Percentiles rank a stretch among this genome's conserved stretches.
These are phyloP conservation scores for Aspergillus fructus DNA, from an alignment of 2,329 filamentous ascomycete species.

Conservation along the genomic window DNA sequence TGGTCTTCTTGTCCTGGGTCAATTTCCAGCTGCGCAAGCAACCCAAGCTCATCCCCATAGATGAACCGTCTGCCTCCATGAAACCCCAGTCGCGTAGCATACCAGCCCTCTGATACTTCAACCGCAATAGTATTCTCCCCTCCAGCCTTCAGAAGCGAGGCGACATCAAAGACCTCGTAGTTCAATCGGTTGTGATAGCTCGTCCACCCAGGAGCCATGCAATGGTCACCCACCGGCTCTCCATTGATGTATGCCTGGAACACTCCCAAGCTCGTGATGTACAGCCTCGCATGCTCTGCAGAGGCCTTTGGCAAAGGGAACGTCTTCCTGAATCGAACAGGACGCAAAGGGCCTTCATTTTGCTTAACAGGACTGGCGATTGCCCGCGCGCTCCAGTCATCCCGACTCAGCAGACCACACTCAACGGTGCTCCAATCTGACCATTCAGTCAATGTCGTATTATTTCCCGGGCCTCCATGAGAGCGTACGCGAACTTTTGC, in stretches of 20 bases:
- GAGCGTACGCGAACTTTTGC: constrained; percentile 19
- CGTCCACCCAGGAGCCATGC: constrained; percentile 50
- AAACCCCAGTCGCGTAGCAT: constrained; percentile 34
- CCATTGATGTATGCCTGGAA: constrained; percentile 53
- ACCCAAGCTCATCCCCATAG: constrained; percentile 26
- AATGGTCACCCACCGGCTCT: constrained; percentile 33
- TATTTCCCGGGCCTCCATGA: background rate
- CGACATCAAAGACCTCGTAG: constrained; percentile 57
- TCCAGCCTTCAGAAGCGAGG: constrained; percentile 35
- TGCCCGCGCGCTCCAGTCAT: constrained; percentile 32
- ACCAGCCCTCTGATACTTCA: constrained; percentile 54
- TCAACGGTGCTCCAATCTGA: constrained; percentile 29
- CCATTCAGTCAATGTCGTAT: constrained; percentile 13
- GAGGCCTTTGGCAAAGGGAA: constrained; percentile 21
- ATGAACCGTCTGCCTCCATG: constrained; percentile 20
- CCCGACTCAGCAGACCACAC: constrained; percentile 29
- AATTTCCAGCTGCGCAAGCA: constrained; percentile 32
- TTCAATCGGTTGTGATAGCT: constrained; percentile 51
- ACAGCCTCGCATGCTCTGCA: constrained; percentile 40
- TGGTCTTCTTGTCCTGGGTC: constrained; percentile 10
- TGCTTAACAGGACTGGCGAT: constrained; percentile 17
- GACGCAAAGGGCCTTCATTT: constrained; percentile 25
- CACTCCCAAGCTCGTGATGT: constrained; percentile 49
- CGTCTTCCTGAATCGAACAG: constrained; percentile 36
- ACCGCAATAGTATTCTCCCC: constrained; percentile 43